These are phyloP conservation scores for Amylocystis lapponica DNA, from an alignment of 768 basidiomycete genomes.

Conservation along the genomic window DNA sequence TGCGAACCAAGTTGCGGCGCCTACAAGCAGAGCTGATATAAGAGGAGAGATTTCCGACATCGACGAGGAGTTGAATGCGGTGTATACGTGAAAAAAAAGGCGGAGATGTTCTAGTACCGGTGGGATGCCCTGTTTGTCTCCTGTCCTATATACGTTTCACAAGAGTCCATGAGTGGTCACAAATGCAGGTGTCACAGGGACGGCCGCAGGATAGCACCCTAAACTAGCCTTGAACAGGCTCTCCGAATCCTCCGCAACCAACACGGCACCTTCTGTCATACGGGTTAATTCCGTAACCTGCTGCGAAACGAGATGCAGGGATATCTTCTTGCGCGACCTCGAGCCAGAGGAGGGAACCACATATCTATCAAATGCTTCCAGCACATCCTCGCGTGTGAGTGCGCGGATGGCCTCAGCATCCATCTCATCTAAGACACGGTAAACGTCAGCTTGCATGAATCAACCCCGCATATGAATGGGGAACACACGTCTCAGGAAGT, in stretches of 20 bases:
- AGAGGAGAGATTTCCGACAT: no score
- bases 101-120: no score
- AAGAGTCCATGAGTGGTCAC: no score
- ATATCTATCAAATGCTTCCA: slow-evolving; percentile 14
- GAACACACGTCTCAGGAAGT: slow-evolving; percentile 20
- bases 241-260: slow-evolving; percentile 2
- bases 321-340: slow-evolving; percentile 17
- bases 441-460: neutral
- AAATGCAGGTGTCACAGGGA: no score
- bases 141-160: no score
- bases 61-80: no score
- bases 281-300: slow-evolving; percentile 6
- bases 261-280: neutral
- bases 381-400: slow-evolving; percentile 12
- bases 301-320: slow-evolving; percentile 19
- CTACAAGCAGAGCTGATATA: no score
- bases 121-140: no score
- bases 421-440: slow-evolving; percentile 10
- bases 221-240: slow-evolving; percentile 16
- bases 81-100: no score
- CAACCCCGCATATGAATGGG: neutral
- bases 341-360: slow-evolving; percentile 11
- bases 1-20: no score
- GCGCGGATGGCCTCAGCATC: slow-evolving; percentile 12
- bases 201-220: slow-evolving; percentile 15